Evolutionary conservation across 805 yeast genomes (phyloP).

Genomic region (Suhomyces sp.): DNA sequence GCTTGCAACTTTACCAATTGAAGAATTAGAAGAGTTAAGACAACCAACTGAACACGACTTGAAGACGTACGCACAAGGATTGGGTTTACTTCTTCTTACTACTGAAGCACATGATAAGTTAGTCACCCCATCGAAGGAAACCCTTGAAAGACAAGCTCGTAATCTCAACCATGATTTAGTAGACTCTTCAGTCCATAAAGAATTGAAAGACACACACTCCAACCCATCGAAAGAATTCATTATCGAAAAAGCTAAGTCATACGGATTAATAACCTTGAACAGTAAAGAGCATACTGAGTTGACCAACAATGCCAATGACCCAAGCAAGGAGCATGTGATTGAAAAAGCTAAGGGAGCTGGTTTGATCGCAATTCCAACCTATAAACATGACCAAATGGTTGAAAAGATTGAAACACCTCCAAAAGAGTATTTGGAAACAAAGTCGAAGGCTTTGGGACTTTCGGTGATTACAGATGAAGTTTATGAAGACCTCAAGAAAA

Average conservation of each 20-base stretch:
- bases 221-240: constrained; percentile 14
- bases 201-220: constrained; percentile 16
- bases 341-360: constrained; percentile 14
- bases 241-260: constrained; percentile 10
- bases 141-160: constrained; percentile 8
- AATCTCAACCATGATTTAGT: constrained; percentile 11
- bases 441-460: constrained; percentile 6
- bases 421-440: constrained; percentile 11
- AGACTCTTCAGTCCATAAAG: constrained; percentile 7
- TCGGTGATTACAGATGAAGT: constrained; percentile 10
- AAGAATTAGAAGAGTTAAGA: constrained; percentile 10
- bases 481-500: constrained; percentile 20
- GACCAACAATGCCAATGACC: constrained; percentile 14
- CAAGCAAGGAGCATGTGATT: constrained; percentile 13
- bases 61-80: constrained; percentile 16
- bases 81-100: constrained; percentile 15
- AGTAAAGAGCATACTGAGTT: constrained; percentile 10
- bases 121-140: constrained; percentile 11
- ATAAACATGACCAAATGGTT: constrained; percentile 11
- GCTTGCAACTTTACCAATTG: constrained; percentile 10
- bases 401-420: constrained; percentile 10
- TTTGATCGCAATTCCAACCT: constrained; percentile 10
- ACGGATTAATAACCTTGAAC: constrained; percentile 10
- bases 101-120: constrained; percentile 12
- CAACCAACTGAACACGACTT: too few species aligned